Evolutionary conservation across 345 rosid genomes (phyloP).

Genomic region (Eucalyptus paniculata): DNA sequence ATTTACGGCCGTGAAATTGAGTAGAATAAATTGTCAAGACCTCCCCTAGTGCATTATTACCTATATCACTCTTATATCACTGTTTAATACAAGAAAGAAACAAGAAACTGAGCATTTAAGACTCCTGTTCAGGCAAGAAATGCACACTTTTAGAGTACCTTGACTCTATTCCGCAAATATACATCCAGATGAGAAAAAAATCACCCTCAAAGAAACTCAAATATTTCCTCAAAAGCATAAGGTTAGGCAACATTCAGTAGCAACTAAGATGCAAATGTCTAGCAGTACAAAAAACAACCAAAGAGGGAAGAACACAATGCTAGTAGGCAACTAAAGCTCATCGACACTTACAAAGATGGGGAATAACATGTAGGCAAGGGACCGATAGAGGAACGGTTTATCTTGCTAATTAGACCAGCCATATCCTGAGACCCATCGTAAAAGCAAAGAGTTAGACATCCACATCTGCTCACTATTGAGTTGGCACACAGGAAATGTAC

Average conservation of each 20-base stretch:
- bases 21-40: not conserved
- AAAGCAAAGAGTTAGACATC: not conserved
- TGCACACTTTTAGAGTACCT: not conserved
- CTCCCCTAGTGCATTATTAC: not conserved
- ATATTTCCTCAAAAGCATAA: not conserved
- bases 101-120: not conserved
- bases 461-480: not conserved
- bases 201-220: not conserved
- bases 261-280: not conserved
- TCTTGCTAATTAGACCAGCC: conserved; percentile 99
- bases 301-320: not conserved
- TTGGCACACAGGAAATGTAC: not conserved
- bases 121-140: not conserved
- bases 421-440: conserved; percentile 57
- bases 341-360: conserved; percentile 69
- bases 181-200: not conserved
- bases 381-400: conserved; percentile 94
- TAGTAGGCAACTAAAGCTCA: not conserved
- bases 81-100: not conserved
- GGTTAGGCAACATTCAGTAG: not conserved
- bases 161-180: not conserved
- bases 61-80: not conserved
- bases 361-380: conserved; percentile 93
- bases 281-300: not conserved
- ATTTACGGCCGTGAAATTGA: not conserved